Evolutionary conservation across 305 asterid genomes (phyloP).

Genomic region (Fraxinus platypoda): DNA sequence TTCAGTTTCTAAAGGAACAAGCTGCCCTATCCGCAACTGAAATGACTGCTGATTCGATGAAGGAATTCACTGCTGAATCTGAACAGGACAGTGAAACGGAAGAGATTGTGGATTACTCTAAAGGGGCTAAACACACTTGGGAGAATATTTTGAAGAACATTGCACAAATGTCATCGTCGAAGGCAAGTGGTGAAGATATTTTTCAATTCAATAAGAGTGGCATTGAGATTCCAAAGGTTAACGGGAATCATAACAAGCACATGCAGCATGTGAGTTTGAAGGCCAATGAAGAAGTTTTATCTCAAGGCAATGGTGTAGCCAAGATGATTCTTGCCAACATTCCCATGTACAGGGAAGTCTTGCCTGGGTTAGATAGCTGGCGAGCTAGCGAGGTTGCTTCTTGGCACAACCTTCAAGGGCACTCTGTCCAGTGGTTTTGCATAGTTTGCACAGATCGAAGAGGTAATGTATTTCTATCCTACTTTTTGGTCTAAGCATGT

Average conservation of each 20-base stretch:
- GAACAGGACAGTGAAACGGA: slow-evolving; percentile 56
- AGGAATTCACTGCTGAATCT: slow-evolving; percentile 65
- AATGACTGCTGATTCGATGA: slow-evolving; percentile 73
- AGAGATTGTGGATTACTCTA: slow-evolving; percentile 45
- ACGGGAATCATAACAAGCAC: slow-evolving; percentile 76
- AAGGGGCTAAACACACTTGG: slow-evolving; percentile 60
- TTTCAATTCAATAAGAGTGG: slow-evolving; percentile 47
- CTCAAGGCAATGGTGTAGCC: slow-evolving; percentile 75
- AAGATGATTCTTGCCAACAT: slow-evolving; percentile 68
- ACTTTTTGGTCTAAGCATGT: neutral
- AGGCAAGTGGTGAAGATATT: slow-evolving; percentile 41
- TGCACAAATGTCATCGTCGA: slow-evolving; percentile 52
- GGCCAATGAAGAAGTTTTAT: slow-evolving; percentile 60
- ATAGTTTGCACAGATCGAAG: slow-evolving; percentile 71
- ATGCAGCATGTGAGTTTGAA: slow-evolving; percentile 70
- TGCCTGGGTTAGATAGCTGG: slow-evolving; percentile 84
- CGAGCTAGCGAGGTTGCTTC: slow-evolving; percentile 63
- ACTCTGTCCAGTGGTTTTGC: slow-evolving; percentile 86
- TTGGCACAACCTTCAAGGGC: slow-evolving; percentile 81
- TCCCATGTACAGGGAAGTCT: slow-evolving; percentile 66
- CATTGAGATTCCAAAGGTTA: slow-evolving; percentile 53
- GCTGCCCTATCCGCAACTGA: slow-evolving; percentile 80
- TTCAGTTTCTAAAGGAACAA: slow-evolving; percentile 90
- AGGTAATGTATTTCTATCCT: slow-evolving; percentile 41
- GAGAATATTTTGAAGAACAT: slow-evolving; percentile 59